A percentile compares a stretch with the other conserved stretches of the same genome.
Evolutionary conservation across 2,329 filamentous ascomycete genomes (phyloP).

Genomic region (Mycosphaerelloides madeirae): DNA sequence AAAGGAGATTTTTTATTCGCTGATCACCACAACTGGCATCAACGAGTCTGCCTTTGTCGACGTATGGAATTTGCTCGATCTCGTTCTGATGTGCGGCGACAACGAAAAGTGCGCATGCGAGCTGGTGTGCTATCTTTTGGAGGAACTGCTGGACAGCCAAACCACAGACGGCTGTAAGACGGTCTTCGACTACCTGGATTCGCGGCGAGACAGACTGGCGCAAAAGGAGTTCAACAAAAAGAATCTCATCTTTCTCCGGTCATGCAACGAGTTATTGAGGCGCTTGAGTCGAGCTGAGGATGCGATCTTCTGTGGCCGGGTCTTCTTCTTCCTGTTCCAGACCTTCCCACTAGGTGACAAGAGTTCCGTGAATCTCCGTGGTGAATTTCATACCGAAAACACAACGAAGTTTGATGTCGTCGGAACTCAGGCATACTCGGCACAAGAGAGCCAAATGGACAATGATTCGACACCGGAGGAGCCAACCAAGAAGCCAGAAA

Average conservation of each 20-base stretch:
- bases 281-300: slow-evolving; percentile 93
- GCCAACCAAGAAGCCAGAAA: slow-evolving; percentile 17
- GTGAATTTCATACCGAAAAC: slow-evolving; percentile 95
- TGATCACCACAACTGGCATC: slow-evolving; percentile 58
- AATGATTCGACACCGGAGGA: slow-evolving; percentile 46
- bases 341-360: slow-evolving; percentile 95
- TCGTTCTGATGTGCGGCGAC: slow-evolving; percentile 78
- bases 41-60: slow-evolving; percentile 71
- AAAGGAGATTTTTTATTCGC: slow-evolving; percentile 67
- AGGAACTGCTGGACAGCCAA: slow-evolving; percentile 93
- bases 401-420: slow-evolving; percentile 71
- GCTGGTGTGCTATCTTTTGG: slow-evolving; percentile 82
- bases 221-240: slow-evolving; percentile 76
- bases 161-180: slow-evolving; percentile 86
- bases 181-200: slow-evolving; percentile 94
- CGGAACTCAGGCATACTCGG: slow-evolving; percentile 36
- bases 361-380: slow-evolving; percentile 92
- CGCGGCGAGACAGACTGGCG: slow-evolving; percentile 80
- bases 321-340: slow-evolving; percentile 98
- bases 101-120: slow-evolving; percentile 62
- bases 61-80: slow-evolving; percentile 91
- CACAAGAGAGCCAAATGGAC: slow-evolving; percentile 55
- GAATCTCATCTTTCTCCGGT: slow-evolving; percentile 81
- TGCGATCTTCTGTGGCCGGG: slow-evolving; percentile 91
- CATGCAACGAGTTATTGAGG: slow-evolving; percentile 91